phyloP scores from a whole-genome alignment of 495 filamentous ascomycete species.

The Bathelium albidoporum region DNA sequence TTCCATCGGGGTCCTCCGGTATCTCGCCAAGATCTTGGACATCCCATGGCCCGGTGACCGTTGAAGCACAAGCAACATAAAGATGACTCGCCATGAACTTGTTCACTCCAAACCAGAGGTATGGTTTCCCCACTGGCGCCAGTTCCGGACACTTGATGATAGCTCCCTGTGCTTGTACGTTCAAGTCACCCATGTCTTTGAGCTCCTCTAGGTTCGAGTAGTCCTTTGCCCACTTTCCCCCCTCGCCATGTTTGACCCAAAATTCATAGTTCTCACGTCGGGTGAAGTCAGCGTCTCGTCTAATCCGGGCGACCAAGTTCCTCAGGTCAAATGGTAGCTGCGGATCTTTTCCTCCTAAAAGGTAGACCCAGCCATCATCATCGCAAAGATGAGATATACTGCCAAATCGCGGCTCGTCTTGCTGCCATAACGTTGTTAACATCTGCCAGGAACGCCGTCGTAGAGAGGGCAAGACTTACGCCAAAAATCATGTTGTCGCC shows the following conservation, averaged over 20 bases:
- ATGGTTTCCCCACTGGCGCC: slow-evolving; percentile 10
- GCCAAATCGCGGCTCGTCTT: not conserved
- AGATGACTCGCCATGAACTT: slow-evolving; percentile 11
- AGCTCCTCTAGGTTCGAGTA: slow-evolving; percentile 9
- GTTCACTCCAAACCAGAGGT: slow-evolving; percentile 9
- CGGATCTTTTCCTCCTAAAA: not conserved
- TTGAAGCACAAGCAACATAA: slow-evolving; percentile 7
- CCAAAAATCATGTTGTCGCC: not conserved
- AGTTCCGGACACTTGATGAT: slow-evolving; percentile 5
- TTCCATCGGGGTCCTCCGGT: slow-evolving; percentile 5
- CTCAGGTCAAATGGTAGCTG: not conserved
- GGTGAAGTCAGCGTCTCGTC: not conserved
- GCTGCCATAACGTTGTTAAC: not conserved
- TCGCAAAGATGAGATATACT: not conserved
- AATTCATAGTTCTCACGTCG: slow-evolving; percentile 1
- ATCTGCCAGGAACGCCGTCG: not conserved
- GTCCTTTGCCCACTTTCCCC: slow-evolving; percentile 1
- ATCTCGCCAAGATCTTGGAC: slow-evolving; percentile 8
- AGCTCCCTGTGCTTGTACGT: slow-evolving; percentile 10
- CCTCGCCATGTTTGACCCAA: slow-evolving; percentile 2
- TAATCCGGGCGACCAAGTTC: not conserved
- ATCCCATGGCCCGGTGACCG: slow-evolving; percentile 9
- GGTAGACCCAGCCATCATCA: not conserved
- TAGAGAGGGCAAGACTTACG: not conserved
- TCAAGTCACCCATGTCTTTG: slow-evolving; percentile 1